Base-by-base conservation (phyloP, 176 grass and related monocot species). In the Oryza glaberrima region DNA sequence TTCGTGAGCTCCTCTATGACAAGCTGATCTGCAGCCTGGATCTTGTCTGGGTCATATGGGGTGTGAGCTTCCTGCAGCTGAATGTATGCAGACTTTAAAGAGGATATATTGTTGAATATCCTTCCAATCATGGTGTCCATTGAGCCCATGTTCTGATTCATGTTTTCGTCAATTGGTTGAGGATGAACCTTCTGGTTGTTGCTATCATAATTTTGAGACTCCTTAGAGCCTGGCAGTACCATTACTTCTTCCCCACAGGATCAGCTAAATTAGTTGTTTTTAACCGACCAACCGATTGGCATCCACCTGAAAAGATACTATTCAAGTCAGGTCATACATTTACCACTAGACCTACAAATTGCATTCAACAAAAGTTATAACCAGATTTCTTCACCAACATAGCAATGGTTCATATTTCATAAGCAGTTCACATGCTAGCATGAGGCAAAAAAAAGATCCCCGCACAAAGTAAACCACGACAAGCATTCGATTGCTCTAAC, bases 41-140 rank as follows among this genome's bases (percentile, higher is more conserved):
- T 98, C 77, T 88, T 91, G 77, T 94, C 96, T 35, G 96, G 91
- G 54, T 98, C 96, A 44, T 98, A 98, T 49, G 96, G 96, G 23
- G 95, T 98, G 83, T 98, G 95, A 7, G 96, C 96, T 88, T 95
- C 89, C 86, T 98, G 96, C 80, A 98, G 91, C 75, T 95, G 87
- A 69, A 98, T 95, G 68, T 98, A 98, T 77, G 96, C 91, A 23
- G 91, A 28, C 80, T 98, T 98, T 46, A 98, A 88, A 78, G 93
- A 98, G 83, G 96, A 98, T 81, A 98, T 95, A 77, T 98, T 95
- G 65, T 69, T 89, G 85, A 98, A 98, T 82, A 95, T 89, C 58
- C 90, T 95, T 22, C 73, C 79, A 22, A 98, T 87, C 77, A 95
- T 82, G 65, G 76, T 86, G 67, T 90, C 96, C 91, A 98, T 92